Evolutionary conservation across 2,329 filamentous ascomycete genomes (phyloP).

Genomic region (Hymenoscyphus repandus): DNA sequence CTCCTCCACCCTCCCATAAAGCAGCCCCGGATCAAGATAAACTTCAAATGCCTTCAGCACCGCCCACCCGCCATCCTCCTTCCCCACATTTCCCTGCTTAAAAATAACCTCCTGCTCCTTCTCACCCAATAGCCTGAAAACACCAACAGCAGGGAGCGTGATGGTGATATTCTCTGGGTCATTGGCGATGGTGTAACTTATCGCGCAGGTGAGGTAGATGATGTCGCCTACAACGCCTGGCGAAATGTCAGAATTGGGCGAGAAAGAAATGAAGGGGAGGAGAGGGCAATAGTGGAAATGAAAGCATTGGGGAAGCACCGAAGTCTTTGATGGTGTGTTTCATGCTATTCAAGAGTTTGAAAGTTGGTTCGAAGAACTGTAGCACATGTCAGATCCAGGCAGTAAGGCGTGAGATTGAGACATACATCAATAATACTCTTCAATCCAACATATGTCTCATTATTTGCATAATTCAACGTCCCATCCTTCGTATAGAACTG

Average conservation of each 20-base stretch:
- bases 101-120: not conserved
- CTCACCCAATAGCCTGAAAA: constrained; percentile 6
- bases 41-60: constrained; percentile 6
- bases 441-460: no score
- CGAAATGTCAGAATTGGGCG: no score
- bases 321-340: constrained; percentile 10
- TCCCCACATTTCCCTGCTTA: not conserved
- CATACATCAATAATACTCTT: no score
- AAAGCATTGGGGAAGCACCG: not conserved
- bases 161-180: constrained; percentile 14
- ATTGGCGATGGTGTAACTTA: constrained; percentile 14
- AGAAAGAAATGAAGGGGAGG: not conserved
- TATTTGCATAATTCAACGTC: no score
- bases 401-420: no score
- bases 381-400: no score
- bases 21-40: constrained; percentile 12
- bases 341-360: constrained; percentile 11
- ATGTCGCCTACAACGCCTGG: constrained; percentile 9
- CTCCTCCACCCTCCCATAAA: constrained; percentile 7
- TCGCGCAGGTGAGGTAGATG: constrained; percentile 9
- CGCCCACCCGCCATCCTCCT: not conserved
- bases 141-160: constrained; percentile 10
- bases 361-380: constrained; percentile 10
- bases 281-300: not conserved
- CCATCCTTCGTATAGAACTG: no score